These are phyloP conservation scores for Phytophthora parvispora DNA, from an alignment of 352 stramenopile genomes.

Conservation along the genomic window DNA sequence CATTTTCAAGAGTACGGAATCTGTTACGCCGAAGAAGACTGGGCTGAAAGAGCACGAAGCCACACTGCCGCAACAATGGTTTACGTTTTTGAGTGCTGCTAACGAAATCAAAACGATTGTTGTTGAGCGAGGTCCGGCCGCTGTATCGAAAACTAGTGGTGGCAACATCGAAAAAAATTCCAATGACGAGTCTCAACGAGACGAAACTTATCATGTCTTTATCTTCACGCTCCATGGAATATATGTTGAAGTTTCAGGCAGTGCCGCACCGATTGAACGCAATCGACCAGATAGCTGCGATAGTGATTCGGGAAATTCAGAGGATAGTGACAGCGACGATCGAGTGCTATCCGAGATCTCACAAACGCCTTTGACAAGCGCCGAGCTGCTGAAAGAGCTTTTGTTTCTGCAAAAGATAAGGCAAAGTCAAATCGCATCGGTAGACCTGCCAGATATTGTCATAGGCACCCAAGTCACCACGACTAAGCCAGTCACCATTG, in stretches of 20 bases:
- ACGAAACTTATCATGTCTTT: conserved; percentile 21
- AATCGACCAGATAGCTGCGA: not conserved
- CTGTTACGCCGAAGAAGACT: not conserved
- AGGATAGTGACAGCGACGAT: conserved; percentile 9
- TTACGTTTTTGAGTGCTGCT: conserved; percentile 41
- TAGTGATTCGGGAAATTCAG: not conserved
- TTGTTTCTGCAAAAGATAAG: conserved; percentile 52
- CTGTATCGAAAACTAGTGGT: not conserved
- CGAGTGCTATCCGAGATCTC: not conserved
- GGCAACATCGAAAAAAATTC: not conserved
- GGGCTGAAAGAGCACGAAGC: conserved; percentile 14
- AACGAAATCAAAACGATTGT: conserved; percentile 55
- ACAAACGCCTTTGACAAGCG: conserved; percentile 6
- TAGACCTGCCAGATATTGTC: conserved; percentile 45
- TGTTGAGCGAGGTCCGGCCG: conserved; percentile 14
- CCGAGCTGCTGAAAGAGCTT: conserved; percentile 45
- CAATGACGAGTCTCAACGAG: not conserved
- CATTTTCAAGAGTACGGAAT: conserved; percentile 33
- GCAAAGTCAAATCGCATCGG: conserved; percentile 20
- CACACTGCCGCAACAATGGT: conserved; percentile 59
- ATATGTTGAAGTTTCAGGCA: conserved; percentile 22
- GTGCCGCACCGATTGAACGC: not conserved
- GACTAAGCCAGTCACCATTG: conserved; percentile 39
- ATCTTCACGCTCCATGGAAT: conserved; percentile 32
- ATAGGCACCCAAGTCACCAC: conserved; percentile 41